A percentile compares a stretch with the other conserved stretches of the same genome.
These are phyloP conservation scores for Backusella tuberculispora DNA, from an alignment of 192 early-diverging fungal species.

Conservation along the genomic window DNA sequence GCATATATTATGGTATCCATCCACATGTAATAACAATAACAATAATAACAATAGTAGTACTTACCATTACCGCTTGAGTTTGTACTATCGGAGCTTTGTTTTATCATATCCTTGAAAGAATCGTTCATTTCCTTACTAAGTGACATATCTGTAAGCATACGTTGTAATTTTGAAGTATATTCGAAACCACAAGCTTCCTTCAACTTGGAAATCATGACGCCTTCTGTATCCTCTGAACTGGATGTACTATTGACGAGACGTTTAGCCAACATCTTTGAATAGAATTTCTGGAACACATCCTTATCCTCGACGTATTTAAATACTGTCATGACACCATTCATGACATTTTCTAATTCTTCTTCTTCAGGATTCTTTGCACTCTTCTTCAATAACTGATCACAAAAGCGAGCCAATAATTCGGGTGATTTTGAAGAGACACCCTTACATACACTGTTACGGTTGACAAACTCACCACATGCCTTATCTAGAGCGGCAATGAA, in stretches of 20 bases:
- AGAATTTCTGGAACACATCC: constrained; percentile 99
- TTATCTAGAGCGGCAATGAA: constrained; percentile 92
- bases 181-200: constrained; percentile 91
- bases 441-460: constrained; percentile 85
- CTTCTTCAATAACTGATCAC: constrained; percentile 88
- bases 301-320: constrained; percentile 97
- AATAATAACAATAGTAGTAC: not conserved
- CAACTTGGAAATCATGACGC: constrained; percentile 85
- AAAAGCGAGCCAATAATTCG: constrained; percentile 88
- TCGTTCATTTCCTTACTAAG: constrained; percentile 90
- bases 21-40: too few species aligned
- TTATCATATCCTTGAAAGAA: constrained; percentile 70
- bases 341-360: constrained; percentile 48
- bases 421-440: constrained; percentile 75
- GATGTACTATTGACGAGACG: constrained; percentile 90
- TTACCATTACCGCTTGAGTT: constrained; percentile 29
- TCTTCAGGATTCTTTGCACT: constrained; percentile 77
- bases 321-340: constrained; percentile 72
- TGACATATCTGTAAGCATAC: constrained; percentile 96
- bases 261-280: constrained; percentile 90
- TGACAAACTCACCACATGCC: constrained; percentile 93
- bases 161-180: constrained; percentile 91
- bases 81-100: constrained; percentile 39
- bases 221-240: constrained; percentile 90
- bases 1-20: too few species aligned